Conservation (phyloP, 768 basidiomycete genomes). For the Lanmaoa rubissima region DNA sequence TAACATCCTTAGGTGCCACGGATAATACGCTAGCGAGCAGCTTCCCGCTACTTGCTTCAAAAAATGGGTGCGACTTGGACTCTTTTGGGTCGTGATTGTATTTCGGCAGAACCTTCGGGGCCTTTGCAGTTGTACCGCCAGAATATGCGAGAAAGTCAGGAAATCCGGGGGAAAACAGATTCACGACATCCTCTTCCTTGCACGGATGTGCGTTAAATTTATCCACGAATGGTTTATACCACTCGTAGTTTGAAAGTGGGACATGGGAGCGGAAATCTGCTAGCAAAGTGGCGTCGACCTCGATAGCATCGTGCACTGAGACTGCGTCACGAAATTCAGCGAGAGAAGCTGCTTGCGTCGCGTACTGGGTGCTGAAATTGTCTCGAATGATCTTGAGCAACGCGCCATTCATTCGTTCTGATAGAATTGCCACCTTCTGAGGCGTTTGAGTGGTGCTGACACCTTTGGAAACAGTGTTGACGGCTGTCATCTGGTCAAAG, state of each 20-base stretch:
- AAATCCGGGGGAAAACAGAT: constrained; percentile 22
- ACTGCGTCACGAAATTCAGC: constrained; percentile 10
- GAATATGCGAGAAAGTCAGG: constrained; percentile 10
- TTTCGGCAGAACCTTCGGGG: constrained; percentile 7
- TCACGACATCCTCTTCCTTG: constrained; percentile 16
- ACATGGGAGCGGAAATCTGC: constrained; percentile 7
- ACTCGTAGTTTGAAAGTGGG: background rate
- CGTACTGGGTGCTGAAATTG: constrained; percentile 12
- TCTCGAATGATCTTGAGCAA: constrained; percentile 9
- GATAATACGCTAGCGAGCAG: background rate
- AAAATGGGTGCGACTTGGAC: background rate
- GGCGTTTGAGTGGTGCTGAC: background rate
- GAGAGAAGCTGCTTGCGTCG: background rate
- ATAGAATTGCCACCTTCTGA: background rate
- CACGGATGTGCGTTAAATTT: constrained; percentile 18
- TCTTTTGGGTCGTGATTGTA: constrained; percentile 3
- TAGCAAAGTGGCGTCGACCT: constrained; percentile 6
- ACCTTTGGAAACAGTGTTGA: too few species aligned
- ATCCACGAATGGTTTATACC: constrained; percentile 4
- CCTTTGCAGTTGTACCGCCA: constrained; percentile 16
- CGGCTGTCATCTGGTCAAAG: background rate
- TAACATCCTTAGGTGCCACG: constrained; percentile 1
- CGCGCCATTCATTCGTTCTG: background rate
- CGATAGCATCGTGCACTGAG: background rate
- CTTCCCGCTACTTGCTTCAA: background rate